phyloP scores from a whole-genome alignment of 169 alveolate genomes.

The Plasmodium malariae region DNA sequence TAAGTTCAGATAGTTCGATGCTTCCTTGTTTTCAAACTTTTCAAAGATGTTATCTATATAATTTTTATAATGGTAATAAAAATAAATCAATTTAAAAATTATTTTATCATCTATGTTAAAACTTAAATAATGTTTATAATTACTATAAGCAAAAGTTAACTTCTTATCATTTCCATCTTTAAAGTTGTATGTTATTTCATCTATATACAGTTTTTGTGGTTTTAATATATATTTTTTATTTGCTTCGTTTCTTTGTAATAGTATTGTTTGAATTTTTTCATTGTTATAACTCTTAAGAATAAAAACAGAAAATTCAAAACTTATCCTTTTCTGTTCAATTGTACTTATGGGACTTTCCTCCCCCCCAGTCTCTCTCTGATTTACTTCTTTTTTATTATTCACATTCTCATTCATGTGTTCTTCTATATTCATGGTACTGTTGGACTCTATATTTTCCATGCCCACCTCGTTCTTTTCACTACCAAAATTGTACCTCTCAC shows the following conservation, averaged over 20 bases:
- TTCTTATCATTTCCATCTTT: slow-evolving; percentile 30
- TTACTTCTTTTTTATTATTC: neutral
- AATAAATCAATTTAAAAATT: slow-evolving; percentile 33
- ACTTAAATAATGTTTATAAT: slow-evolving; percentile 22
- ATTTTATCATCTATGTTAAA: slow-evolving; percentile 34
- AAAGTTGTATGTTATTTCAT: slow-evolving; percentile 46
- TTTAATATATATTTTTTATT: slow-evolving; percentile 30
- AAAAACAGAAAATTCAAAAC: slow-evolving; percentile 35
- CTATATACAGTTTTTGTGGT: slow-evolving; percentile 45
- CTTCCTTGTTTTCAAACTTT: neutral
- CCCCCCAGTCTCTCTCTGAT: neutral
- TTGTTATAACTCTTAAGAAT: slow-evolving; percentile 21
- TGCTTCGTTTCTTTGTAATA: neutral
- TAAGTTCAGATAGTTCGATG: slow-evolving; percentile 17
- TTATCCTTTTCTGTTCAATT: slow-evolving; percentile 24
- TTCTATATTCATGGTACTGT: neutral
- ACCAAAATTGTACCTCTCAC: neutral
- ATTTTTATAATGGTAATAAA: slow-evolving; percentile 30
- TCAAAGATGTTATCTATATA: slow-evolving; percentile 22
- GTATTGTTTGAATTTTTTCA: slow-evolving; percentile 13
- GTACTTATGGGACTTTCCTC: slow-evolving; percentile 6
- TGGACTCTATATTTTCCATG: neutral
- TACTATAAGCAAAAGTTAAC: slow-evolving; percentile 10
- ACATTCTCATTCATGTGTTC: neutral
- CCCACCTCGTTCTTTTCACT: neutral